These are phyloP conservation scores for Umbelopsis sp. DNA, from an alignment of 371 early-diverging fungal genomes.

Conservation along the genomic window DNA sequence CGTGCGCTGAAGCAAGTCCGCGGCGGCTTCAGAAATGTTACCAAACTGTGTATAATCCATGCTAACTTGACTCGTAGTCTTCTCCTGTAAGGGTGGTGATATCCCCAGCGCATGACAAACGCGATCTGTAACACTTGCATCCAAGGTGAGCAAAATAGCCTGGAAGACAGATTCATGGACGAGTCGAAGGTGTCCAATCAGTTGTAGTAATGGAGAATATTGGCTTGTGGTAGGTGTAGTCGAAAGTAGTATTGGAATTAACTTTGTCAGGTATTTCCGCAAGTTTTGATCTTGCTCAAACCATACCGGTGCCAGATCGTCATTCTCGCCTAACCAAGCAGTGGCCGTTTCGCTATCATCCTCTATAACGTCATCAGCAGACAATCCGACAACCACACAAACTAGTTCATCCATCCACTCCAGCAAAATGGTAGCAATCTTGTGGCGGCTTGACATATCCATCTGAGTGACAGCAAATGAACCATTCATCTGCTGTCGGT, in stretches of 20 bases:
- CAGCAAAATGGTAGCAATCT: conserved; percentile 23
- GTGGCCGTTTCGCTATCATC: conserved; percentile 29
- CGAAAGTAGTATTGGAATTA: conserved; percentile 41
- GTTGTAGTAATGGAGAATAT: conserved; percentile 39
- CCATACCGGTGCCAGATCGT: conserved; percentile 31
- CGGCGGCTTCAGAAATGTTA: not conserved
- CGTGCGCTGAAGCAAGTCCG: not conserved
- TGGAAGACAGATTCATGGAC: conserved; percentile 39
- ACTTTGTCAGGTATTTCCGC: conserved; percentile 21
- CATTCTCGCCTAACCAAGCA: conserved; percentile 19
- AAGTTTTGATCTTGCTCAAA: conserved; percentile 36
- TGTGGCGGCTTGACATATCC: not conserved
- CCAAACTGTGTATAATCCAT: not conserved
- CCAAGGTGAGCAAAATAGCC: not conserved
- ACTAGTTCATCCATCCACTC: conserved; percentile 45
- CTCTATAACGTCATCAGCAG: conserved; percentile 20
- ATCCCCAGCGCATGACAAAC: conserved; percentile 3
- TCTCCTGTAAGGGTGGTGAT: not conserved
- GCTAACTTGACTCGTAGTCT: not conserved
- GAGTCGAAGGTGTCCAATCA: conserved; percentile 44
- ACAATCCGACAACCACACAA: conserved; percentile 37
- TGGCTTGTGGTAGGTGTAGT: conserved; percentile 40
- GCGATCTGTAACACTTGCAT: conserved; percentile 1
- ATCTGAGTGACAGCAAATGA: not conserved
- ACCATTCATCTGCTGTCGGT: not conserved